A percentile compares a stretch with the other conserved stretches of the same genome.
Evolutionary conservation across 2,329 filamentous ascomycete species (phyloP).

Genomic region (Tolypocladium ovalisporum): DNA sequence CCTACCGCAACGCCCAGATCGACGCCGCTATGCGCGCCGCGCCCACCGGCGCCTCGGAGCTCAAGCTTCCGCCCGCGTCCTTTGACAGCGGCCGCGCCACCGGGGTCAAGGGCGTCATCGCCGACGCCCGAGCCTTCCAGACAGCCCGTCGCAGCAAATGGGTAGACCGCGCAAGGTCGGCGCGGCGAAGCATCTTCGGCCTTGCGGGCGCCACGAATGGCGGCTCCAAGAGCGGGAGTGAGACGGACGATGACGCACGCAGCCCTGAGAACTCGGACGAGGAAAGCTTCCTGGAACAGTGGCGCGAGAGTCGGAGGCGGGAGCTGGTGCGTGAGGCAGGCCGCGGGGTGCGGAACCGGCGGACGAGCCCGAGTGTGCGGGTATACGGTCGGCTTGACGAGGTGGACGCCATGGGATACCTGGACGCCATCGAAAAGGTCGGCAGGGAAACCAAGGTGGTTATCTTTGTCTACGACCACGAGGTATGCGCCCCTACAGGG

Average conservation of each 20-base stretch:
- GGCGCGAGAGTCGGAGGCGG: slow-evolving; percentile 69
- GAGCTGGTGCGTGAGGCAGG: slow-evolving; percentile 60
- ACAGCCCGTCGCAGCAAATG: slow-evolving; percentile 48
- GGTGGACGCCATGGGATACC: slow-evolving; percentile 82
- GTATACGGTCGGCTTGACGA: slow-evolving; percentile 70
- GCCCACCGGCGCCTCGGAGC: slow-evolving; percentile 37
- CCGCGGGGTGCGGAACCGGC: slow-evolving; percentile 46
- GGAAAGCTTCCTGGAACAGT: slow-evolving; percentile 70
- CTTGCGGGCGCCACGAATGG: slow-evolving; percentile 19
- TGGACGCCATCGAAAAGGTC: slow-evolving; percentile 94
- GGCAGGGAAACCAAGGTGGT: slow-evolving; percentile 72
- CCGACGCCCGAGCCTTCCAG: slow-evolving; percentile 70
- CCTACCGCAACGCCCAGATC: slow-evolving; percentile 41
- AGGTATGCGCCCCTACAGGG: slow-evolving; percentile 44
- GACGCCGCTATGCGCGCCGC: slow-evolving; percentile 58
- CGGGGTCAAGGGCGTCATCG: slow-evolving; percentile 79
- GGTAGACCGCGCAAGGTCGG: slow-evolving; percentile 39
- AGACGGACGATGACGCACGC: slow-evolving; percentile 31
- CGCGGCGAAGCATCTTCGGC: slow-evolving; percentile 45
- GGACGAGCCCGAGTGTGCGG: slow-evolving; percentile 65
- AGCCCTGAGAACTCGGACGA: slow-evolving; percentile 54
- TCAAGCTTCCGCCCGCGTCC: slow-evolving; percentile 50
- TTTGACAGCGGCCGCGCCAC: slow-evolving; percentile 63
- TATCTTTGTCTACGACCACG: slow-evolving; percentile 84
- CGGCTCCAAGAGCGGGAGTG: slow-evolving; percentile 28